Base-by-base conservation (phyloP, 1,284 basidiomycete genomes). In the Apiotrichum akiyoshidainum region DNA sequence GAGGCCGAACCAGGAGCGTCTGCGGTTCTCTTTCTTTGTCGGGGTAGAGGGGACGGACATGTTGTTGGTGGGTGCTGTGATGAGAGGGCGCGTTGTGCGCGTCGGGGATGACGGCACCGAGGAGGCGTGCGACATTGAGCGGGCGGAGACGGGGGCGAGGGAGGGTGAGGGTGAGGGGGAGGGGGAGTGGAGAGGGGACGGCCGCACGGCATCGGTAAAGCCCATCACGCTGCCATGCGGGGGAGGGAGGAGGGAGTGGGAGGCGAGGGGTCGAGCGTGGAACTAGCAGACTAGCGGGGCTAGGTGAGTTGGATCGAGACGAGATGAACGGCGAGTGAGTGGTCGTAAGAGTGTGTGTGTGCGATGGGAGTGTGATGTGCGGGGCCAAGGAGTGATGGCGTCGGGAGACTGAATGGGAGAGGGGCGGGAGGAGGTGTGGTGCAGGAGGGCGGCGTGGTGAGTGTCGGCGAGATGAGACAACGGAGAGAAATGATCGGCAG, bases 1-100 rank as follows among this genome's bases (percentile, higher is more conserved):
- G 9, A 73, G 60, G 31, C 65, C 62, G 50, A 76, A 73, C 74
- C 74, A 76, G 46, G 71, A 72, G 34, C 69, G 59, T n/a, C 73
- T 52, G 4, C 57, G 55, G 46, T 60, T 57, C 57, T 57, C 60
- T 31, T 62, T 63, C 49, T 63, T 65, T 0, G 65, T 42, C 11
- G 69, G 64, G 5, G 70, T 61, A 45, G 64, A 42, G 16, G 71
- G 65, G 12, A 65, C 52, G 4, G 52, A 31, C 13, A 37, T 10
- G 35, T 17, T 48, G 13, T 7, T 37, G 12, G 40, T 41, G 14
- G 40, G 40, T 17, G 5, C 16, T 17, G n/a, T 21, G 17, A 44
- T 21, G 42, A 37, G 2, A 4, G 42, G 42, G 40, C 16, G 40
- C n/a, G 6, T 41, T 14, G 5, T 17, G 40, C 16, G n/a, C 42